Conservation (phyloP, 2,329 filamentous ascomycete species). For the Bipolaris cookei region DNA sequence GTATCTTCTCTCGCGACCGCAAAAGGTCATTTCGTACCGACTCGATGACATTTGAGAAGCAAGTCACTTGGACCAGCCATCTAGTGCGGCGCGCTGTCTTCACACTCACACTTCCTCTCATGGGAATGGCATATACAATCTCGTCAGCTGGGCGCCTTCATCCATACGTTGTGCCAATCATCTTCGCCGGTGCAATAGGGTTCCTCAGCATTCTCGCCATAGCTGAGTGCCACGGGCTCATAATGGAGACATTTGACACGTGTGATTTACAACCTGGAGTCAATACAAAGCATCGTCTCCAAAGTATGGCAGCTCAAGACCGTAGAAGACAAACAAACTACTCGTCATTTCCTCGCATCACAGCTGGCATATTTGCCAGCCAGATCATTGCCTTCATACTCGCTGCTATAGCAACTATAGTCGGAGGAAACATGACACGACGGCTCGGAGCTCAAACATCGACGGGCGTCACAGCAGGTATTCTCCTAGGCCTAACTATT, state of each 20-base stretch:
- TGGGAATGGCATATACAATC: conserved; percentile 70
- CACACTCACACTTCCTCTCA: conserved; percentile 69
- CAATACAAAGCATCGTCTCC: conserved; percentile 58
- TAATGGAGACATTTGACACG: conserved; percentile 85
- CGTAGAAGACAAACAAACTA: conserved; percentile 68
- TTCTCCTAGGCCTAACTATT: conserved; percentile 69
- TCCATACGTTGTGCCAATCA: conserved; percentile 67
- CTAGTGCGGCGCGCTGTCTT: conserved; percentile 72
- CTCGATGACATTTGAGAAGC: conserved; percentile 69
- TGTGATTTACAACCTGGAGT: conserved; percentile 77
- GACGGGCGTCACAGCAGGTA: conserved; percentile 71
- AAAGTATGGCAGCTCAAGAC: conserved; percentile 54
- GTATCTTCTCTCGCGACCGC: conserved; percentile 69
- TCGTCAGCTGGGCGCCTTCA: conserved; percentile 66
- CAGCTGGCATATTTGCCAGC: conserved; percentile 72
- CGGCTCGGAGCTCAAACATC: conserved; percentile 70
- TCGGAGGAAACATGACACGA: conserved; percentile 71
- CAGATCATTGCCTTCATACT: conserved; percentile 73
- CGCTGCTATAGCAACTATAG: conserved; percentile 70
- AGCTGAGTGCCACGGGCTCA: conserved; percentile 75
- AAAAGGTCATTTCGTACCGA: conserved; percentile 65
- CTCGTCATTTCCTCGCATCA: conserved; percentile 76
- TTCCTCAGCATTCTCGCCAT: conserved; percentile 76
- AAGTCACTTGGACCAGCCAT: conserved; percentile 73
- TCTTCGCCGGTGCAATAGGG: conserved; percentile 70